Evolutionary conservation across 2,329 filamentous ascomycete genomes (phyloP).

Genomic region (Lachnum nothofagi): DNA sequence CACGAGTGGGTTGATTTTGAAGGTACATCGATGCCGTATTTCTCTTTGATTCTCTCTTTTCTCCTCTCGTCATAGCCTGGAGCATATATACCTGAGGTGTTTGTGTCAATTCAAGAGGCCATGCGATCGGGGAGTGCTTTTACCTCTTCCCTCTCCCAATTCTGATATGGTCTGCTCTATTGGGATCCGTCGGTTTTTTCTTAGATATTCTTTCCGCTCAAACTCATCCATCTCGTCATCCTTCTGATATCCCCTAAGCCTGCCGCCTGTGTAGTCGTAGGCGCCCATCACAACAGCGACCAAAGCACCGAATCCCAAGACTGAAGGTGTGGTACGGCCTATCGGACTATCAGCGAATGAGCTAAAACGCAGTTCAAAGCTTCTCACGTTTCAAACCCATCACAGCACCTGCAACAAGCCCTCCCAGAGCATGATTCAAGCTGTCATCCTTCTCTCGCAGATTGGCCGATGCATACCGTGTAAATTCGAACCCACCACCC

Average conservation of each 20-base stretch:
- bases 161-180: slow-evolving; percentile 62
- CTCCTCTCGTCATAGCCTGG: slow-evolving; percentile 65
- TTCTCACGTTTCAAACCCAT: slow-evolving; percentile 55
- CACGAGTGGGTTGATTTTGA: slow-evolving; percentile 21
- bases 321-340: slow-evolving; percentile 58
- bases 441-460: slow-evolving; percentile 63
- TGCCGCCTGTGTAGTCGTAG: slow-evolving; percentile 60
- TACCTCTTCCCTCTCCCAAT: slow-evolving; percentile 68
- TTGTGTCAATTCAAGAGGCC: slow-evolving; percentile 7
- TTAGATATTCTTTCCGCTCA: slow-evolving; percentile 55
- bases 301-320: slow-evolving; percentile 58
- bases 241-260: slow-evolving; percentile 46
- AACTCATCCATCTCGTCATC: slow-evolving; percentile 56
- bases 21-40: slow-evolving; percentile 63
- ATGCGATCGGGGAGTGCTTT: slow-evolving; percentile 19
- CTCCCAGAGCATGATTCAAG: slow-evolving; percentile 59
- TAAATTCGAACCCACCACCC: slow-evolving; percentile 64
- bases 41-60: slow-evolving; percentile 60
- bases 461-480: slow-evolving; percentile 61
- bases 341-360: slow-evolving; percentile 18
- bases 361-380: not conserved
- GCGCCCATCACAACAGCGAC: slow-evolving; percentile 52
- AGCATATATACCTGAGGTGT: slow-evolving; percentile 54
- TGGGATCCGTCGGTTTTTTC: slow-evolving; percentile 57
- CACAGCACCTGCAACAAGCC: slow-evolving; percentile 58